These are phyloP conservation scores for Eimeria acervulina DNA, from an alignment of 169 alveolate genomes.

Conservation along the genomic window DNA sequence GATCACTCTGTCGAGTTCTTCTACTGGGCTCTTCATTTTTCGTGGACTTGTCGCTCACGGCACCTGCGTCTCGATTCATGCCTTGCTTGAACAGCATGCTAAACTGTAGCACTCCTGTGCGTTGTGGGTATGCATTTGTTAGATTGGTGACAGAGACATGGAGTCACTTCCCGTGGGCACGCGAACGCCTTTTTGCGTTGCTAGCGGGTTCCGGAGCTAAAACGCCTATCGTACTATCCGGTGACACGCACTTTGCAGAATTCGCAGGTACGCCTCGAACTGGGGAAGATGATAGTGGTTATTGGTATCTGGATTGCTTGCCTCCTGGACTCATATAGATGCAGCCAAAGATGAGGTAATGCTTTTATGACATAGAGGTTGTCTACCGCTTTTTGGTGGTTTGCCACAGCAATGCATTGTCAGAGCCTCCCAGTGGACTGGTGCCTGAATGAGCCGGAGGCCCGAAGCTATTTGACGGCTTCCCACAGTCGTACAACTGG, in stretches of 20 bases:
- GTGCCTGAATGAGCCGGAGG: constrained; percentile 73
- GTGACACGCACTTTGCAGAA: constrained; percentile 81
- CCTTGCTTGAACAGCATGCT: background rate
- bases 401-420: constrained; percentile 65
- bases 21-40: background rate
- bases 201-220: constrained; percentile 73
- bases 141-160: constrained; percentile 81
- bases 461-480: constrained; percentile 36
- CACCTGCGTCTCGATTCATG: background rate
- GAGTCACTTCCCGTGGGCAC: constrained; percentile 78
- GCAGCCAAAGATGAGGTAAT: background rate
- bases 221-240: constrained; percentile 78
- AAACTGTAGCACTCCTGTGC: background rate
- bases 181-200: constrained; percentile 67
- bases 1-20: background rate
- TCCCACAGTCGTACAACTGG: constrained; percentile 50
- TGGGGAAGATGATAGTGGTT: background rate
- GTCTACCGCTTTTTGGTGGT: background rate
- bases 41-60: background rate
- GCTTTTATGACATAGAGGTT: background rate
- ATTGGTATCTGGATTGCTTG: background rate
- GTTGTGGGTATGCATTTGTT: background rate
- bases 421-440: constrained; percentile 68
- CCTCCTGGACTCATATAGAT: background rate
- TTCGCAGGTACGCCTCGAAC: constrained; percentile 63